phyloP scores from a whole-genome alignment of 2,329 filamentous ascomycete species.

The Salinomyces thailandicus region DNA sequence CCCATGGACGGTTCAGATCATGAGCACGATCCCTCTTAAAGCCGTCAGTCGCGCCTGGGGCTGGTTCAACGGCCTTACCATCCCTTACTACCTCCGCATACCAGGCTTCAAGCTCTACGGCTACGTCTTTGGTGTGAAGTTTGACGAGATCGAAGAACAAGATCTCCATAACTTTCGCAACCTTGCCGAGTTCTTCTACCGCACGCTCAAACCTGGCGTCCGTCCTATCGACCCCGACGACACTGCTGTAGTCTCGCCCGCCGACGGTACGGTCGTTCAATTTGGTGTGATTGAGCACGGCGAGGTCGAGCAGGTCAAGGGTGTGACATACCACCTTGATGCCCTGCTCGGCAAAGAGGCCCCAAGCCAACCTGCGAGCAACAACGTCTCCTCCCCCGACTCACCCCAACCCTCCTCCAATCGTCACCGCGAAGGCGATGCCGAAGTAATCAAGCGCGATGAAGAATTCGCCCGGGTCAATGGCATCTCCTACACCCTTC shows the following conservation, averaged over 20 bases:
- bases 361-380: conserved; percentile 20
- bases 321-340: conserved; percentile 94
- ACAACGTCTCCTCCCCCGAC: conserved; percentile 12
- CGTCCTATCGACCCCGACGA: conserved; percentile 74
- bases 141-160: conserved; percentile 76
- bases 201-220: conserved; percentile 77
- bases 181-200: conserved; percentile 93
- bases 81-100: conserved; percentile 77
- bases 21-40: conserved; percentile 87
- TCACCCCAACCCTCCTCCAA: conserved; percentile 24
- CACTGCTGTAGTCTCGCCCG: conserved; percentile 72
- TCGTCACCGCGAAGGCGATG: conserved; percentile 34
- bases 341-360: conserved; percentile 61
- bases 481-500: conserved; percentile 88
- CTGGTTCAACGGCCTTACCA: conserved; percentile 76
- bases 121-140: conserved; percentile 80
- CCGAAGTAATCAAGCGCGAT: conserved; percentile 62
- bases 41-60: conserved; percentile 85
- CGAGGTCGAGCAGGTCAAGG: conserved; percentile 97
- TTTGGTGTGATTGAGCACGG: conserved; percentile 86
- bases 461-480: conserved; percentile 93
- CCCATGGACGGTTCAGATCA: conserved; percentile 86
- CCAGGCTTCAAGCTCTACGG: conserved; percentile 89
- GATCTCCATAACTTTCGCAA: conserved; percentile 88
- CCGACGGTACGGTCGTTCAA: conserved; percentile 84